Evolutionary conservation across 306 rosid genomes (phyloP).

Genomic region (Dicorynia guianensis): DNA sequence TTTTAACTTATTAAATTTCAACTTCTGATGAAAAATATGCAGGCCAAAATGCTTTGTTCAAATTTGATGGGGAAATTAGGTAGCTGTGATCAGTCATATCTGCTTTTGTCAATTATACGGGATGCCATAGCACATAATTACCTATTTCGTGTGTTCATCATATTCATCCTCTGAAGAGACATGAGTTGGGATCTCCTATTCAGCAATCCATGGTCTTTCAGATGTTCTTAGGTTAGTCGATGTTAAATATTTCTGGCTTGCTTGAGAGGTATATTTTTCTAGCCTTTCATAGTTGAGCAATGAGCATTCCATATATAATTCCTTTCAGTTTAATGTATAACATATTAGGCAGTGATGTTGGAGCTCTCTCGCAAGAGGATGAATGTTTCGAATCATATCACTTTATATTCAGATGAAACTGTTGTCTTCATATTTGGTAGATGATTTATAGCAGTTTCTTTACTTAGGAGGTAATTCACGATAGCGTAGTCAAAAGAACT

Average conservation of each 20-base stretch:
- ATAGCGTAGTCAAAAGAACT: too few relatives aligned
- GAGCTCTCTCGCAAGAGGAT: neutral
- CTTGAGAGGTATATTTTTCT: constrained; percentile 8
- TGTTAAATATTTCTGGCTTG: neutral
- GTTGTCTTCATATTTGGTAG: neutral
- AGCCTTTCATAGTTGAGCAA: constrained; percentile 8
- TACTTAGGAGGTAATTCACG: too few relatives aligned
- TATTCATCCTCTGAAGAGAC: constrained; percentile 29
- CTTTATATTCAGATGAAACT: neutral
- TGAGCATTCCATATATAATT: too few relatives aligned
- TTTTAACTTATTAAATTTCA: constrained; percentile 6
- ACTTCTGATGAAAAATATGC: constrained; percentile 47
- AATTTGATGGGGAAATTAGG: constrained; percentile 52
- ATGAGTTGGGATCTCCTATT: constrained; percentile 15
- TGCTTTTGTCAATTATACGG: constrained; percentile 15
- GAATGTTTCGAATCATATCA: neutral
- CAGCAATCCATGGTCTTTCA: constrained; percentile 18
- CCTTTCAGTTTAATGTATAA: neutral
- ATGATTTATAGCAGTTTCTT: too few relatives aligned
- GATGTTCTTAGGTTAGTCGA: constrained; percentile 27
- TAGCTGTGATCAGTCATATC: constrained; percentile 31
- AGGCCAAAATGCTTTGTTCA: constrained; percentile 62
- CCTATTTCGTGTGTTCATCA: constrained; percentile 1
- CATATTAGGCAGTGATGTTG: neutral
- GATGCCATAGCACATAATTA: neutral